Evolutionary conservation across 495 filamentous ascomycete species (phyloP).

Genomic region (Penicillium samsonianum): DNA sequence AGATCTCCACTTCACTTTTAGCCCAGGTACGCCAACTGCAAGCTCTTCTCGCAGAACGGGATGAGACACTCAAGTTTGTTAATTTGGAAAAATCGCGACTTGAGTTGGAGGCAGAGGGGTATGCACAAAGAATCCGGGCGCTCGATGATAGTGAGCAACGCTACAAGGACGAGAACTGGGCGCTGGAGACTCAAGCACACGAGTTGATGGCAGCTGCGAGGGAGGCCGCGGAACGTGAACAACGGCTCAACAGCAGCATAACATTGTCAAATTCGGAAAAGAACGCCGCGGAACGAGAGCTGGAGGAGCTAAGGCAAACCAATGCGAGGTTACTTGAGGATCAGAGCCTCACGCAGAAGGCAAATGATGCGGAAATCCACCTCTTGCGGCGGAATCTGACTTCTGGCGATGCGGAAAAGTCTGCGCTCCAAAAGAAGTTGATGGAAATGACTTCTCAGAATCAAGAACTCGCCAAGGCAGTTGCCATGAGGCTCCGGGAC

Average conservation of each 20-base stretch:
- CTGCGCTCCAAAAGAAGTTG: constrained; percentile 73
- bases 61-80: constrained; percentile 76
- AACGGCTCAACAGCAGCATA: constrained; percentile 71
- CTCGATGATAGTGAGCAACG: constrained; percentile 92
- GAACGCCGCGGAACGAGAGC: constrained; percentile 69
- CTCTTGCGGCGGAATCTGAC: constrained; percentile 72
- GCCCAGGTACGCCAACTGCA: constrained; percentile 88
- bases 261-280: constrained; percentile 73
- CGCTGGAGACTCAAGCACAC: constrained; percentile 83
- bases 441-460: constrained; percentile 86
- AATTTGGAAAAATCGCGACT: constrained; percentile 73
- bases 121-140: constrained; percentile 72
- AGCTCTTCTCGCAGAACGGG: constrained; percentile 76
- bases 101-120: constrained; percentile 77
- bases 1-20: constrained; percentile 88
- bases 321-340: constrained; percentile 81
- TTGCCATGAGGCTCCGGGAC: constrained; percentile 68
- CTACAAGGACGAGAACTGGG: constrained; percentile 98
- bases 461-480: constrained; percentile 79
- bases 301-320: constrained; percentile 81
- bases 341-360: constrained; percentile 69
- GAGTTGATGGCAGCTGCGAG: constrained; percentile 69
- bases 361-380: constrained; percentile 84
- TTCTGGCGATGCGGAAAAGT: constrained; percentile 72
- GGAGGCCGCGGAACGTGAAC: constrained; percentile 76